A percentile compares a stretch with the other conserved stretches of the same genome.
phyloP scores from a whole-genome alignment of 768 basidiomycete species.

The Gymnopilus junonius region DNA sequence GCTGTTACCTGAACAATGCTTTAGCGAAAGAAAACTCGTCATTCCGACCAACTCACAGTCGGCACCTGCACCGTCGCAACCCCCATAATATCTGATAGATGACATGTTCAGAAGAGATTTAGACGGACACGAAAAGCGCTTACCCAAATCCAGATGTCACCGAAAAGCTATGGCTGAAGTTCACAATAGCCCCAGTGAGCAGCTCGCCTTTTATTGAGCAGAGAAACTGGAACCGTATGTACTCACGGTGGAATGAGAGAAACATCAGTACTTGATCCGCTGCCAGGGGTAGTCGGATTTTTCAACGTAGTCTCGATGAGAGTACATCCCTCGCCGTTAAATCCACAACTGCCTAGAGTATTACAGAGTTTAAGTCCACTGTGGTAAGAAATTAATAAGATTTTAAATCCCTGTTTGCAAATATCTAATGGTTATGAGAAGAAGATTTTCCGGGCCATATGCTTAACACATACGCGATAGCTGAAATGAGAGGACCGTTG shows the following conservation, averaged over 20 bases:
- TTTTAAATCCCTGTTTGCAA: constrained; percentile 3
- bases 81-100: constrained; percentile 41
- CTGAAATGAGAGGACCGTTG: constrained; percentile 28
- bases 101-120: background rate
- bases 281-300: constrained; percentile 20
- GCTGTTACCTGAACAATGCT: constrained; percentile 33
- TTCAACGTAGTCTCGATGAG: constrained; percentile 41
- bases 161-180: constrained; percentile 37
- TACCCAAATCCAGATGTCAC: constrained; percentile 45
- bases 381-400: background rate
- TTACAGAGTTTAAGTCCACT: background rate
- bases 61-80: constrained; percentile 45
- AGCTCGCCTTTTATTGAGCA: background rate
- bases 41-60: constrained; percentile 36
- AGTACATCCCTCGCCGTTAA: constrained; percentile 28
- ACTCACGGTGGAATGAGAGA: constrained; percentile 42
- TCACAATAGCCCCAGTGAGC: background rate
- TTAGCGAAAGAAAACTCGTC: background rate
- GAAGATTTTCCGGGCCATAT: background rate
- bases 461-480: constrained; percentile 35
- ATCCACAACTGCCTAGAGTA: constrained; percentile 32
- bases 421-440: background rate
- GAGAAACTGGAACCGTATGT: background rate
- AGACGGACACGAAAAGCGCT: background rate
- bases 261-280: constrained; percentile 23